Evolutionary conservation across 306 rosid species (phyloP).

Genomic region (Arachis stenosperma): DNA sequence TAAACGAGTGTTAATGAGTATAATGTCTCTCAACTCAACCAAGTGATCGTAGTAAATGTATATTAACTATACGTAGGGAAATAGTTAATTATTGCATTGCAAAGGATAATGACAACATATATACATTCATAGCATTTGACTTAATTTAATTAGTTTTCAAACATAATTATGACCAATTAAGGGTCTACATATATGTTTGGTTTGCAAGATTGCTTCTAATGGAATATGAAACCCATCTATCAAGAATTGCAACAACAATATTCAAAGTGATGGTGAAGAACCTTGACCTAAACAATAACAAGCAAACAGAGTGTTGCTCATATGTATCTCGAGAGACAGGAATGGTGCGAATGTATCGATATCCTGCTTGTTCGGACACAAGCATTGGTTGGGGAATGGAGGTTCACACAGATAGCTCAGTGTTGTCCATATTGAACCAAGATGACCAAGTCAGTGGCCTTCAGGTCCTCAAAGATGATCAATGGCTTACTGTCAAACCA

Average conservation of each 20-base stretch:
- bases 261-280: constrained; percentile 51
- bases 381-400: constrained; percentile 62
- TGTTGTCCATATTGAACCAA: constrained; percentile 44
- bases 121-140: too few species aligned
- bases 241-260: constrained; percentile 46
- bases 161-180: background rate
- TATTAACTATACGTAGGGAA: too few species aligned
- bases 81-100: too few species aligned
- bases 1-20: too few species aligned
- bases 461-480: constrained; percentile 57
- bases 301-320: background rate
- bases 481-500: constrained; percentile 61
- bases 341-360: constrained; percentile 63
- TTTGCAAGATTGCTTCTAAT: constrained; percentile 49
- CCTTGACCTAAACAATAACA: constrained; percentile 42
- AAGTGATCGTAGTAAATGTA: too few species aligned
- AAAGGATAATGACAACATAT: too few species aligned
- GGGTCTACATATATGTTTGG: background rate
- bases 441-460: constrained; percentile 56
- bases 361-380: constrained; percentile 42
- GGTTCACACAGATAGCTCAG: constrained; percentile 66
- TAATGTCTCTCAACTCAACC: too few species aligned
- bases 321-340: constrained; percentile 56
- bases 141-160: too few species aligned
- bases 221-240: constrained; percentile 59